These are phyloP conservation scores for Eragrostis nindensis DNA, from an alignment of 176 grass and related monocot genomes.

Conservation along the genomic window DNA sequence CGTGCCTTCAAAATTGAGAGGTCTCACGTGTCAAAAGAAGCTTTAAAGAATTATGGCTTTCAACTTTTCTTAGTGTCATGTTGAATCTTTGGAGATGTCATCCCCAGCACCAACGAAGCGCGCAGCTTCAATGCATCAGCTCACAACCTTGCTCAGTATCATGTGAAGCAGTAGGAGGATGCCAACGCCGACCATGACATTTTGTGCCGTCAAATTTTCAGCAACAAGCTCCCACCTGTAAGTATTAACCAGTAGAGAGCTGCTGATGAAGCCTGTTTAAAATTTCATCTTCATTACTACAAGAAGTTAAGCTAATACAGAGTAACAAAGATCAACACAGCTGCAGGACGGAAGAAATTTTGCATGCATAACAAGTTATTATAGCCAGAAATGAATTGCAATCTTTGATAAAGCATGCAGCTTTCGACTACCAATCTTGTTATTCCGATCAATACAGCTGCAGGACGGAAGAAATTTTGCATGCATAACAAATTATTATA, in stretches of 20 bases:
- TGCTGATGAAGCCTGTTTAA: conserved; percentile 98
- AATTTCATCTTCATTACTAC: conserved; percentile 73
- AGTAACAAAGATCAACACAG: background rate
- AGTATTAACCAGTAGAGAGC: conserved; percentile 99
- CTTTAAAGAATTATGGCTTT: background rate
- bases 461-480: conserved; percentile 4
- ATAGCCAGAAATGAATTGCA: background rate
- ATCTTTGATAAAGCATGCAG: background rate
- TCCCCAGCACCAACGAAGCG: background rate
- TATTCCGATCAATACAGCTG: background rate
- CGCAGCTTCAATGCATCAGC: conserved; percentile 37
- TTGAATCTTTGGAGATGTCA: background rate
- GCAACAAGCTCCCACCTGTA: conserved; percentile 80
- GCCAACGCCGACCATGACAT: conserved; percentile 59
- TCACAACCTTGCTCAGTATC: conserved; percentile 61
- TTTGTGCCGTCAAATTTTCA: conserved; percentile 61
- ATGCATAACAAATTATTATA: background rate
- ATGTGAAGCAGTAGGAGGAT: conserved; percentile 66
- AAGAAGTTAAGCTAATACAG: conserved; percentile 38
- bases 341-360: conserved; percentile 4
- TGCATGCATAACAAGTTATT: background rate
- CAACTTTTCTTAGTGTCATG: background rate
- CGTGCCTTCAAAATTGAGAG: conserved; percentile 16
- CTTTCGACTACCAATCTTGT: background rate
- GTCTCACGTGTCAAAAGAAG: background rate